Base-by-base conservation (phyloP, 73 alveolate genomes). In the Tetrahymena borealis region DNA sequence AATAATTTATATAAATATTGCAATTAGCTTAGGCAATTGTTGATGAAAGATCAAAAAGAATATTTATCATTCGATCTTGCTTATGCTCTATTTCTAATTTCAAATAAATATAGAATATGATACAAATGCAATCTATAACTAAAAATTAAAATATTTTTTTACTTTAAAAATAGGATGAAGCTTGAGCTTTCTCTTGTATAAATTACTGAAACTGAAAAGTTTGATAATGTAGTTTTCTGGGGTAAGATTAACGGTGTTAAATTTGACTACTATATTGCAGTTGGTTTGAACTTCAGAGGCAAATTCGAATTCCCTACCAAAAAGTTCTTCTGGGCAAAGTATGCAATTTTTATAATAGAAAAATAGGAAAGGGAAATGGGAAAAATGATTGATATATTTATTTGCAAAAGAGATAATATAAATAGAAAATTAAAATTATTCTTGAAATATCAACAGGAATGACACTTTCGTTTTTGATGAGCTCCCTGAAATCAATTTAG, bases 241-340 rank as follows among this genome's bases (percentile, higher is more conserved):
- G 99, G 99, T 31, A 98, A 96, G 94, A 97, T 98, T 77, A 94
- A 93, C n/a, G 99, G 99, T n/a, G 94, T 96, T 40, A 97, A 96
- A 78, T 95, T 98, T n/a, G 99, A 98, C 91, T 98, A 98, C 96
- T 98, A 96, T 94, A 96, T 98, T 38, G 99, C 99, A 13, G 92
- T 96, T 20, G 99, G 99, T 10, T 78, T 98, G 79, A 96, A 96
- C 94, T 98, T 96, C 96, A 96, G 94, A 90, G 99, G 99, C 4
- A 96, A 97, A 32, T 95, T 95, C 91, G 99, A 97, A 93, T 98
- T 98, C 94, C 99, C 99, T 36, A 95, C 96, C 78, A 98, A 98
- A 94, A 96, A 95, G 43, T 98, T 97, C 98, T 98, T 95, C 98
- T 98, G 98, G 97, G 95, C 99, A 91, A 95, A 60, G 85, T 60